Evolutionary conservation across 495 filamentous ascomycete genomes (phyloP).

Genomic region (Penicillium simplicissimum): DNA sequence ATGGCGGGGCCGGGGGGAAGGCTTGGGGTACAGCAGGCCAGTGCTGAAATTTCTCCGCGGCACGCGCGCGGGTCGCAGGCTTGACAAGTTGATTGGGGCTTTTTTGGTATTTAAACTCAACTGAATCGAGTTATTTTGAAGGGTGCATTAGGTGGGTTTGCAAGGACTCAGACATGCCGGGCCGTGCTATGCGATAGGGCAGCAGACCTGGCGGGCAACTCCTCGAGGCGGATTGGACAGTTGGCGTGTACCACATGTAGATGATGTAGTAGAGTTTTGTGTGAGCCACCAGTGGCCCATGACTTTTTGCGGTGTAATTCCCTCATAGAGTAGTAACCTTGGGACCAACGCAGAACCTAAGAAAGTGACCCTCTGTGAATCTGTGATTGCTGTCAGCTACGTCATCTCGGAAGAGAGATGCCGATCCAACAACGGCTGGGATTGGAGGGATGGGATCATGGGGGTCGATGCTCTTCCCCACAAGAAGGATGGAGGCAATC

Average conservation of each 20-base stretch:
- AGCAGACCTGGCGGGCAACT: neutral
- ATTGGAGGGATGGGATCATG: neutral
- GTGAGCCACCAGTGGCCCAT: neutral
- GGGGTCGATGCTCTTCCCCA: neutral
- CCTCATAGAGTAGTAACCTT: neutral
- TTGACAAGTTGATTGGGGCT: slow-evolving; percentile 16
- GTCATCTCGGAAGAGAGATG: slow-evolving; percentile 29
- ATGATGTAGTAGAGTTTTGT: neutral
- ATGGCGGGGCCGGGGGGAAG: slow-evolving; percentile 6
- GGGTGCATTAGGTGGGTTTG: slow-evolving; percentile 10
- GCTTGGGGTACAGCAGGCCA: neutral
- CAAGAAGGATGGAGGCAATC: neutral
- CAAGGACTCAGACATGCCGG: slow-evolving; percentile 1
- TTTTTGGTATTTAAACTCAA: neutral
- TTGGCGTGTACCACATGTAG: neutral
- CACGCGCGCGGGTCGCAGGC: slow-evolving; percentile 10
- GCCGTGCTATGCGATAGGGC: slow-evolving; percentile 3
- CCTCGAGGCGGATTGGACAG: neutral
- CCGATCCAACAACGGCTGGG: slow-evolving; percentile 11
- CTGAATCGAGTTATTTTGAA: neutral
- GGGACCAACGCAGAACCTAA: neutral
- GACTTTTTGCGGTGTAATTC: neutral
- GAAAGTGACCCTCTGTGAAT: too few species aligned
- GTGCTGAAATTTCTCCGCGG: slow-evolving; percentile 18
- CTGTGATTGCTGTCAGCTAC: slow-evolving; percentile 14